phyloP scores from a whole-genome alignment of 129 eudicot species.

The Flaveria ramosissima region DNA sequence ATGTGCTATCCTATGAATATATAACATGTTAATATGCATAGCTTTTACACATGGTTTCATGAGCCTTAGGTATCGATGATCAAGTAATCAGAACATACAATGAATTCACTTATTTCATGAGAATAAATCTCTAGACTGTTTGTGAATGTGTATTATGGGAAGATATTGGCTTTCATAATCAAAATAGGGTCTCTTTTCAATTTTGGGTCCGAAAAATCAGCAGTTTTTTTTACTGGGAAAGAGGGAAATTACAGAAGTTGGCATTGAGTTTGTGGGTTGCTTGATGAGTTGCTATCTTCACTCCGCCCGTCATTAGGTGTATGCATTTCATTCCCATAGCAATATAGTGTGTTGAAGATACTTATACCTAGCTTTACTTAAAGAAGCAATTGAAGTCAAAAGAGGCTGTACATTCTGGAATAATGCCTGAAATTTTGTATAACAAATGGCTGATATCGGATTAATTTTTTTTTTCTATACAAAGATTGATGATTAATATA shows the following conservation, averaged over 20 bases:
- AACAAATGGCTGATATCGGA: neutral
- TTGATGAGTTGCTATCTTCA: neutral
- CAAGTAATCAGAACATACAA: neutral
- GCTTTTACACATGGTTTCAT: neutral
- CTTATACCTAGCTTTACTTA: neutral
- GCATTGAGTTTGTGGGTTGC: neutral
- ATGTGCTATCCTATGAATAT: neutral
- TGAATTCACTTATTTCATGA: neutral
- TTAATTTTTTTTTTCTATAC: neutral
- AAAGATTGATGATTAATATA: neutral
- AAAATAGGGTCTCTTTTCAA: neutral
- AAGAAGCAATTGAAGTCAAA: neutral
- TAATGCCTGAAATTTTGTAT: neutral
- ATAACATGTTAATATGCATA: neutral
- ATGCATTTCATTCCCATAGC: neutral
- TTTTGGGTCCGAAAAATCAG: neutral
- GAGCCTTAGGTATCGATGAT: neutral
- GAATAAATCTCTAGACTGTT: neutral
- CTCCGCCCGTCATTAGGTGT: neutral
- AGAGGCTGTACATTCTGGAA: slow-evolving; percentile 1
- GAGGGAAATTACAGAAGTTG: neutral
- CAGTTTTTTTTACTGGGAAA: neutral
- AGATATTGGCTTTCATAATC: neutral
- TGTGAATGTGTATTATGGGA: neutral
- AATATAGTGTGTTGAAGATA: neutral